Percentiles rank a stretch among this genome's conserved stretches.
phyloP scores from a whole-genome alignment of 345 rosid species.

The Ceriops zippeliana region DNA sequence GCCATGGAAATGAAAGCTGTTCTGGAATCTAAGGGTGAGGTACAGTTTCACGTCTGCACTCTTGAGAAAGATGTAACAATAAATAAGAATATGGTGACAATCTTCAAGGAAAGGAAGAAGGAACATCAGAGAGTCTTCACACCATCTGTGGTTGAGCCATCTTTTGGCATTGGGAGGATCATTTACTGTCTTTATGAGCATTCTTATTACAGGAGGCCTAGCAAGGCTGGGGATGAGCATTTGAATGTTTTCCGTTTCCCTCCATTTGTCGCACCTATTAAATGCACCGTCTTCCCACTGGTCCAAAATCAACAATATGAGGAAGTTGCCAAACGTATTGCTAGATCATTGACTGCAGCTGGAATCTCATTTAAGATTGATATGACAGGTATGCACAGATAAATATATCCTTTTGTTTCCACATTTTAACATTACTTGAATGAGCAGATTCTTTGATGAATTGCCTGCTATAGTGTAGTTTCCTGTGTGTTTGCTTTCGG shows the following conservation, averaged over 20 bases:
- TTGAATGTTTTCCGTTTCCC: conserved; percentile 82
- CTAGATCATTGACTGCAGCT: conserved; percentile 53
- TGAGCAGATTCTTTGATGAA: no score
- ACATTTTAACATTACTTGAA: background rate
- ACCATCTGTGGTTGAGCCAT: conserved; percentile 91
- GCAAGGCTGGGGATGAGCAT: conserved; percentile 88
- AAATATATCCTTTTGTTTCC: background rate
- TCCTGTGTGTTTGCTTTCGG: no score
- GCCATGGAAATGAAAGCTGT: conserved; percentile 77
- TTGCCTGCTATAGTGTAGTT: no score
- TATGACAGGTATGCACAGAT: conserved; percentile 50
- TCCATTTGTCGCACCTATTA: conserved; percentile 85
- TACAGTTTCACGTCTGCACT: conserved; percentile 66
- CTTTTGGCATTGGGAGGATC: conserved; percentile 89
- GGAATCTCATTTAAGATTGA: conserved; percentile 81
- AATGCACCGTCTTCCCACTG: conserved; percentile 87
- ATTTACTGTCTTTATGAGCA: conserved; percentile 89
- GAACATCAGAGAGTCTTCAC: conserved; percentile 87
- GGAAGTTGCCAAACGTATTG: conserved; percentile 57
- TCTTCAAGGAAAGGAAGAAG: conserved; percentile 83
- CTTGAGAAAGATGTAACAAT: conserved; percentile 58
- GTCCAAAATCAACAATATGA: conserved; percentile 69
- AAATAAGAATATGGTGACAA: conserved; percentile 75
- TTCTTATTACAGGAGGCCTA: conserved; percentile 75
- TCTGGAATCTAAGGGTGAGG: conserved; percentile 76